Percentiles rank a stretch among this genome's conserved stretches.
These are phyloP conservation scores for Seiridium unicorne DNA, from an alignment of 2,329 filamentous ascomycete species.

Conservation along the genomic window DNA sequence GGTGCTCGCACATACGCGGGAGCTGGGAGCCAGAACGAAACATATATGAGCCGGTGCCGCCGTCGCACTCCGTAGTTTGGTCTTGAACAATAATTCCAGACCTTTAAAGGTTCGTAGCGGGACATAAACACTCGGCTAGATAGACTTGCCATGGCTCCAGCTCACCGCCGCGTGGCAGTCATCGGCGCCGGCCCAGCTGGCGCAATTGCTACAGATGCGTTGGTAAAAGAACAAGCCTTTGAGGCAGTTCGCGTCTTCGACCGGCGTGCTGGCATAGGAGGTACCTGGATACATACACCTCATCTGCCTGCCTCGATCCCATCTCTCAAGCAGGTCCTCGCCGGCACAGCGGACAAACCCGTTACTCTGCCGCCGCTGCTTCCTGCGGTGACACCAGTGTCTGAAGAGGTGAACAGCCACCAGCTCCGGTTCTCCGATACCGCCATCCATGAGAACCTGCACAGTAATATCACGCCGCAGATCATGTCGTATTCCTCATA, in stretches of 20 bases:
- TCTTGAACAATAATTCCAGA: no score
- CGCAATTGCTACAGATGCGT: conserved; percentile 55
- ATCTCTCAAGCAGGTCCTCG: conserved; percentile 31
- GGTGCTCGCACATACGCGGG: background rate
- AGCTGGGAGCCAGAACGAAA: background rate
- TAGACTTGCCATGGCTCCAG: conserved; percentile 11
- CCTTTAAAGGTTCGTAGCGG: no score
- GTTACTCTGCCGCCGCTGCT: conserved; percentile 39
- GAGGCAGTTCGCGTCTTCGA: conserved; percentile 58
- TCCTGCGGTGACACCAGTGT: conserved; percentile 38
- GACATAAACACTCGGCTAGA: background rate
- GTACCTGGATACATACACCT: conserved; percentile 29
- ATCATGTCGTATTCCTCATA: conserved; percentile 58
- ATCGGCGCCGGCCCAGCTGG: conserved; percentile 58
- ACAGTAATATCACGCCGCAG: conserved; percentile 55
- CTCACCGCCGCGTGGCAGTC: conserved; percentile 43
- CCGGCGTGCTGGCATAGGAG: conserved; percentile 33
- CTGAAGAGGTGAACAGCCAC: conserved; percentile 27
- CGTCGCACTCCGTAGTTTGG: background rate
- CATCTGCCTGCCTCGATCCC: conserved; percentile 29
- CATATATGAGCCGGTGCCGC: background rate
- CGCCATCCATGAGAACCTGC: conserved; percentile 54
- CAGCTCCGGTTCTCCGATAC: conserved; percentile 50
- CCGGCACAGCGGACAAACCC: conserved; percentile 42
- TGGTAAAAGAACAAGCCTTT: conserved; percentile 54